These are phyloP conservation scores for Penicillium subrubescens DNA, from an alignment of 495 filamentous ascomycete genomes.

Conservation along the genomic window DNA sequence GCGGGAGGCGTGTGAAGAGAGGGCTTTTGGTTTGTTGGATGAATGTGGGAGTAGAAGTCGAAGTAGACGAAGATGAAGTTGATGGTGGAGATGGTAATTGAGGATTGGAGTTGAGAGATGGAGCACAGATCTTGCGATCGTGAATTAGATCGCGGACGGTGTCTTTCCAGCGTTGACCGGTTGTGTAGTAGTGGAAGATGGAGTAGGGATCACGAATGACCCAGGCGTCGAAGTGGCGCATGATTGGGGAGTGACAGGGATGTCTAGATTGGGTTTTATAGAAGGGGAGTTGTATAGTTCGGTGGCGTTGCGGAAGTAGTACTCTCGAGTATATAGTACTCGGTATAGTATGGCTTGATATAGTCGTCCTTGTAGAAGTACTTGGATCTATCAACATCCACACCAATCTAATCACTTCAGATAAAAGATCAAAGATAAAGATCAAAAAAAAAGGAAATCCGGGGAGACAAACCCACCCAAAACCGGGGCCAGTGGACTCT, in stretches of 20 bases:
- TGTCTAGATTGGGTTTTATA: background rate
- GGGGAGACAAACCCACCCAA: constrained; percentile 10
- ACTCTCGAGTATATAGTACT: background rate
- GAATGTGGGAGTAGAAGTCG: constrained; percentile 10
- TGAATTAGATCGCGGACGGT: constrained; percentile 44
- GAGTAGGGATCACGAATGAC: constrained; percentile 49
- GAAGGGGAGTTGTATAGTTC: background rate
- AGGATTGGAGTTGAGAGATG: constrained; percentile 2
- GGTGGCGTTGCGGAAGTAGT: background rate
- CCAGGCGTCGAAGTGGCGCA: constrained; percentile 52
- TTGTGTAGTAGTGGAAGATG: constrained; percentile 49
- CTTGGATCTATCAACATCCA: background rate
- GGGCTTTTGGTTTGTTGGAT: constrained; percentile 24
- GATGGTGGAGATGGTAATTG: constrained; percentile 1
- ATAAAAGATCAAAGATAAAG: background rate
- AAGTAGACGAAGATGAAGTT: background rate
- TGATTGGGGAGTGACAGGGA: constrained; percentile 14
- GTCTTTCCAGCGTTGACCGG: constrained; percentile 44
- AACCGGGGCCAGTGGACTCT: constrained; percentile 10
- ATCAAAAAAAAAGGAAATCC: constrained; percentile 3
- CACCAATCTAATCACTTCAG: background rate
- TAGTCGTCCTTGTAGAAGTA: background rate
- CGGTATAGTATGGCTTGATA: background rate
- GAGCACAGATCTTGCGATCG: constrained; percentile 43
- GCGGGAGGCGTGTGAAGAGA: constrained; percentile 42